These are phyloP conservation scores for Apium graveolens DNA, from an alignment of 129 eudicot species.

Conservation along the genomic window DNA sequence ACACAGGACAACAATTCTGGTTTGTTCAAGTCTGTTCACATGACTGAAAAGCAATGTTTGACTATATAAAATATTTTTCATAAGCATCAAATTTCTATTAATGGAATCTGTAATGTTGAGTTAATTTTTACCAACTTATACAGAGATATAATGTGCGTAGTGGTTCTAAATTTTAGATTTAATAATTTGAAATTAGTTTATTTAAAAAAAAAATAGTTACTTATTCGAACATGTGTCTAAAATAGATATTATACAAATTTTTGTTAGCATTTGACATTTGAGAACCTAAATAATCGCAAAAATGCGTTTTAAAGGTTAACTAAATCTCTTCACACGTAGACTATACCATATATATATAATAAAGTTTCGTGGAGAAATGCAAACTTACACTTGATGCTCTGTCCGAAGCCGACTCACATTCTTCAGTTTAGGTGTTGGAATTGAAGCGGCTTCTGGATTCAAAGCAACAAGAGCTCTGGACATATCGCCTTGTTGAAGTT, in stretches of 20 bases:
- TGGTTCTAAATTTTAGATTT: background rate
- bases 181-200: background rate
- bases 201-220: background rate
- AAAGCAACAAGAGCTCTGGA: conserved; percentile 72
- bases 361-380: background rate
- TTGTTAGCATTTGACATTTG: background rate
- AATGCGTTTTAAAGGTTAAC: background rate
- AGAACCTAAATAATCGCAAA: background rate
- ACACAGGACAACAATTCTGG: background rate
- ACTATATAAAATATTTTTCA: background rate
- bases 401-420: conserved; percentile 79
- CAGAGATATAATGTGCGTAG: background rate
- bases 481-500: conserved; percentile 45
- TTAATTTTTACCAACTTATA: background rate
- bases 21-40: background rate
- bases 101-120: background rate
- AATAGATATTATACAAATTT: background rate
- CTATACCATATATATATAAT: conserved; percentile 1
- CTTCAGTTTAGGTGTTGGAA: conserved; percentile 80
- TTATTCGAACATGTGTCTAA: background rate
- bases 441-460: conserved; percentile 57
- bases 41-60: background rate
- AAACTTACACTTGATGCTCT: conserved; percentile 95
- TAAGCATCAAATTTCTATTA: background rate
- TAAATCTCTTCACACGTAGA: background rate